Evolutionary conservation across 371 early-diverging fungal species (phyloP).

Genomic region (Apophysomyces sp.): DNA sequence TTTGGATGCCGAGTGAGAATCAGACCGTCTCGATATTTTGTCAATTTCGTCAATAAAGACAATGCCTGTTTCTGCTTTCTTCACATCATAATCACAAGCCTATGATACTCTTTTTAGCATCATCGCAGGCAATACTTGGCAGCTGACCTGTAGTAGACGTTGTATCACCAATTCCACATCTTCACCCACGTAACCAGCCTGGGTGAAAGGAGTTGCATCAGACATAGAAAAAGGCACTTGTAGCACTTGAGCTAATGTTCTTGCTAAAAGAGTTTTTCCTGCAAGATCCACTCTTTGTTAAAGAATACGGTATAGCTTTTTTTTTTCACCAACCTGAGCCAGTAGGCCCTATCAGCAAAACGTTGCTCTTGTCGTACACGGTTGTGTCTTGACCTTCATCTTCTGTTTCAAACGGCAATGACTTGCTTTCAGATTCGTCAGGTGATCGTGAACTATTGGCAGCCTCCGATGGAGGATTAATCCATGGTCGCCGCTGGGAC

Average conservation of each 20-base stretch:
- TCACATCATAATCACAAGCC: slow-evolving; percentile 87
- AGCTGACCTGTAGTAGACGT: slow-evolving; percentile 73
- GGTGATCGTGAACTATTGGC: slow-evolving; percentile 3
- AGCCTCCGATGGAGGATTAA: slow-evolving; percentile 25
- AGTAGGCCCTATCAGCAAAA: slow-evolving; percentile 87
- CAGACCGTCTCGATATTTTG: slow-evolving; percentile 82
- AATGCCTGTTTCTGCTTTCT: slow-evolving; percentile 85
- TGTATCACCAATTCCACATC: slow-evolving; percentile 92
- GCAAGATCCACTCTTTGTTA: too few species aligned
- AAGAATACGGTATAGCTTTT: too few species aligned
- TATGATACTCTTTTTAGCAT: slow-evolving; percentile 14
- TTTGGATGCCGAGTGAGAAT: slow-evolving; percentile 73
- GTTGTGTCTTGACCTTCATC: slow-evolving; percentile 23
- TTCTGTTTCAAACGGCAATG: background rate
- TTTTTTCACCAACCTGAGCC: slow-evolving; percentile 69
- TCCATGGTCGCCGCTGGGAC: slow-evolving; percentile 23
- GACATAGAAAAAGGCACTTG: slow-evolving; percentile 91
- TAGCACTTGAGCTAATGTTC: slow-evolving; percentile 82
- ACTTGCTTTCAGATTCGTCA: slow-evolving; percentile 10
- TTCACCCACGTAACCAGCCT: slow-evolving; percentile 94
- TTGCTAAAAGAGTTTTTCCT: slow-evolving; percentile 84
- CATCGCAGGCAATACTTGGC: background rate
- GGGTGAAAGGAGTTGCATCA: slow-evolving; percentile 93
- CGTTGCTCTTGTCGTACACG: slow-evolving; percentile 87
- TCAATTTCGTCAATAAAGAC: slow-evolving; percentile 95